These are phyloP conservation scores for Pyrrhoderma noxium DNA, from an alignment of 1,284 basidiomycete species.

Conservation along the genomic window DNA sequence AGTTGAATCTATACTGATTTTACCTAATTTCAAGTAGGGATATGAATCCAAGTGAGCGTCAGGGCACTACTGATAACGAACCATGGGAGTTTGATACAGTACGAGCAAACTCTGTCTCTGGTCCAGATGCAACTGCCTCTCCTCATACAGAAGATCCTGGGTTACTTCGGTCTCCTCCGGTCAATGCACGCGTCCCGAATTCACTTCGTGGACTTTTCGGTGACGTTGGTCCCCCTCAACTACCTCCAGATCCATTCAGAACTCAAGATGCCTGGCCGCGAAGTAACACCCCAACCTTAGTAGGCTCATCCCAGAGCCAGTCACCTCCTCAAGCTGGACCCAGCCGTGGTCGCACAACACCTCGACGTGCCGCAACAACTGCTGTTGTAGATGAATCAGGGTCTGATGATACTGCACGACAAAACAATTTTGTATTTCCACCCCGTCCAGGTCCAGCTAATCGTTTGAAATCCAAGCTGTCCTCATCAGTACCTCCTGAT, in stretches of 20 bases:
- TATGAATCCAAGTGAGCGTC: constrained; percentile 17
- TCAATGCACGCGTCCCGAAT: constrained; percentile 45
- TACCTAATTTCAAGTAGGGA: background rate
- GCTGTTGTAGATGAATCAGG: constrained; percentile 20
- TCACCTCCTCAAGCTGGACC: constrained; percentile 2
- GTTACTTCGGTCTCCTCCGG: background rate
- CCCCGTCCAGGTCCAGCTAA: constrained; percentile 28
- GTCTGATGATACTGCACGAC: constrained; percentile 41
- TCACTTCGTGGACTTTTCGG: constrained; percentile 67
- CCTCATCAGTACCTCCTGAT: constrained; percentile 21
- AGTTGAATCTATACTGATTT: background rate
- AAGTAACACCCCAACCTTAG: constrained; percentile 26
- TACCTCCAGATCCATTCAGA: constrained; percentile 37
- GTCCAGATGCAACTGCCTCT: background rate
- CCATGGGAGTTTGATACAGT: constrained; percentile 76
- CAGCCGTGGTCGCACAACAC: constrained; percentile 17
- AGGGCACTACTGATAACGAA: constrained; percentile 37
- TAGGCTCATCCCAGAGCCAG: constrained; percentile 26
- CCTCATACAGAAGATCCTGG: constrained; percentile 2
- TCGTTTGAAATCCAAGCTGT: constrained; percentile 28
- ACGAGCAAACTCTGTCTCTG: constrained; percentile 31
- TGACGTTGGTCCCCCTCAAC: constrained; percentile 31
- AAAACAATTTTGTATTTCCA: constrained; percentile 50
- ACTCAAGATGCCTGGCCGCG: constrained; percentile 30
- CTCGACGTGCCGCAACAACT: constrained; percentile 1